Percentiles rank a stretch among this genome's conserved stretches.
Conservation (phyloP, 2,329 filamentous ascomycete genomes). For the Beauveria bassiana region DNA sequence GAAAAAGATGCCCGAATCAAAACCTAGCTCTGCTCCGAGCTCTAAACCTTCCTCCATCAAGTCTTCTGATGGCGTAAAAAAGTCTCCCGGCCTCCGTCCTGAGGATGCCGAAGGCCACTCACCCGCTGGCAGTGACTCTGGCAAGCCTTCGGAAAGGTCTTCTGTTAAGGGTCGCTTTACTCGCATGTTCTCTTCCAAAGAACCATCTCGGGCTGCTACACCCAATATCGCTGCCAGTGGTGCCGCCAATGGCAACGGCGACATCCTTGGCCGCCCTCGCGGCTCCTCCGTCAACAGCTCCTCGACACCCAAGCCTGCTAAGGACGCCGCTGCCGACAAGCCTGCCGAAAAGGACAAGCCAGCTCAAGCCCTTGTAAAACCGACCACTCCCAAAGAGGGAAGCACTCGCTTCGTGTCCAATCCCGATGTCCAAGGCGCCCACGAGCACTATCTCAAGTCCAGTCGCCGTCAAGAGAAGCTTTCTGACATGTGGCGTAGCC, state of each 20-base stretch:
- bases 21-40: slow-evolving; percentile 34
- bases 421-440: slow-evolving; percentile 54
- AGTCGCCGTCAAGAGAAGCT: slow-evolving; percentile 92
- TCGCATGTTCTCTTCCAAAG: slow-evolving; percentile 58
- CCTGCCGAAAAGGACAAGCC: slow-evolving; percentile 20
- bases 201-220: slow-evolving; percentile 31
- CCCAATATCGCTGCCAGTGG: slow-evolving; percentile 17
- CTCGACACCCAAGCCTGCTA: slow-evolving; percentile 34
- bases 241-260: slow-evolving; percentile 14
- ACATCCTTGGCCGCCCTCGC: slow-evolving; percentile 26
- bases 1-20: slow-evolving; percentile 28
- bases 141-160: slow-evolving; percentile 39
- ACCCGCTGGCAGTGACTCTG: slow-evolving; percentile 8
- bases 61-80: slow-evolving; percentile 36
- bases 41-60: slow-evolving; percentile 44
- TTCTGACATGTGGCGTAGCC: slow-evolving; percentile 79
- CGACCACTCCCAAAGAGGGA: slow-evolving; percentile 25
- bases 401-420: slow-evolving; percentile 45
- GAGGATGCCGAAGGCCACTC: slow-evolving; percentile 27
- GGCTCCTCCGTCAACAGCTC: slow-evolving; percentile 27
- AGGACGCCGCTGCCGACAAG: slow-evolving; percentile 29
- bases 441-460: slow-evolving; percentile 83
- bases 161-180: slow-evolving; percentile 58
- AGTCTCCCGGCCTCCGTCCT: slow-evolving; percentile 32
- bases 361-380: slow-evolving; percentile 19